A percentile compares a stretch with the other conserved stretches of the same genome.
phyloP scores from a whole-genome alignment of 805 yeast species.

The Lipomyces chichibuensis region DNA sequence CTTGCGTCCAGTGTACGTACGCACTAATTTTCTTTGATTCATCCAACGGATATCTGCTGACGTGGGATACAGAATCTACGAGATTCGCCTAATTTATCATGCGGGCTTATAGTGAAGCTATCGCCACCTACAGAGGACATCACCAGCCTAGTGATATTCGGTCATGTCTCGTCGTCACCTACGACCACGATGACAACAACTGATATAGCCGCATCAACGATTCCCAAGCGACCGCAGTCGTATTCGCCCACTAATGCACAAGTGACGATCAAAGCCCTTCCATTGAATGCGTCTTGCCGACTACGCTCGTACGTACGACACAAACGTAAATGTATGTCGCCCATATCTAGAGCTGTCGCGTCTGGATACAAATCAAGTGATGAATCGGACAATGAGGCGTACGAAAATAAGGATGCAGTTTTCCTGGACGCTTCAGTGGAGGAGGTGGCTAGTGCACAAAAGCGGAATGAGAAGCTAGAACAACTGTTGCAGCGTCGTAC shows the following conservation, averaged over 20 bases:
- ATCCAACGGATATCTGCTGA: background rate
- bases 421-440: conserved; percentile 25
- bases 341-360: background rate
- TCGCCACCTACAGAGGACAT: conserved; percentile 8
- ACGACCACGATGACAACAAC: background rate
- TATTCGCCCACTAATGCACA: background rate
- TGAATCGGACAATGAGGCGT: background rate
- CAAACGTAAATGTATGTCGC: background rate
- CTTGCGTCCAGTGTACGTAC: conserved; percentile 14
- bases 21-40: background rate
- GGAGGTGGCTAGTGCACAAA: conserved; percentile 18
- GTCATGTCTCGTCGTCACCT: conserved; percentile 5
- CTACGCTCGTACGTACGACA: background rate
- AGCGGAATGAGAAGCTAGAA: conserved; percentile 21
- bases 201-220: background rate
- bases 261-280: conserved; percentile 4
- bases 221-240: background rate
- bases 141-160: conserved; percentile 9
- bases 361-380: background rate
- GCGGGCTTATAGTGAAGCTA: conserved; percentile 12
- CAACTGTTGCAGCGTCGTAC: conserved; percentile 13
- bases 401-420: background rate
- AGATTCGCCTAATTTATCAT: conserved; percentile 3
- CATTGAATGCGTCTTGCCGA: conserved; percentile 1
- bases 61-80: background rate